Conservation (phyloP, 768 basidiomycete species). For the Mycena kentingensis region DNA sequence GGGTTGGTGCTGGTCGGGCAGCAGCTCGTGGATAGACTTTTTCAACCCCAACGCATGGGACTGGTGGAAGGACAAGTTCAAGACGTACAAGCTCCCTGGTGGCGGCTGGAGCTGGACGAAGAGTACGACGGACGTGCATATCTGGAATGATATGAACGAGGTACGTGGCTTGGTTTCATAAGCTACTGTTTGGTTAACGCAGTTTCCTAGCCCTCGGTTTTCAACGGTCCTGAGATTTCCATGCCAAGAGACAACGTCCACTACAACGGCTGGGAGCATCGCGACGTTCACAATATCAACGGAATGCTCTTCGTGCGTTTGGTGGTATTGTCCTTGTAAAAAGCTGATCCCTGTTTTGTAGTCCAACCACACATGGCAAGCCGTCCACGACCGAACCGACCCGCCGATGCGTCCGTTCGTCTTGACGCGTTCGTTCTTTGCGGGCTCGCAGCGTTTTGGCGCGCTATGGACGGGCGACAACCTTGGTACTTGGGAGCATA, state of each 20-base stretch:
- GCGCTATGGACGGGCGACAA: slow-evolving; percentile 99
- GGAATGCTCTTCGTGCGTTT: slow-evolving; percentile 84
- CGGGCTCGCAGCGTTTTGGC: slow-evolving; percentile 93
- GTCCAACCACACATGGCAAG: slow-evolving; percentile 85
- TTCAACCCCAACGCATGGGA: slow-evolving; percentile 90
- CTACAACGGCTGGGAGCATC: slow-evolving; percentile 95
- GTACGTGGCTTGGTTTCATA: slow-evolving; percentile 39
- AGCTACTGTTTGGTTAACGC: slow-evolving; percentile 13
- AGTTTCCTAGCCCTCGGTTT: slow-evolving; percentile 81
- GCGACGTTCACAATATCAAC: slow-evolving; percentile 96
- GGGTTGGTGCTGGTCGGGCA: slow-evolving; percentile 99
- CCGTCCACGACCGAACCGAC: slow-evolving; percentile 71
- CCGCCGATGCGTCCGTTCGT: slow-evolving; percentile 90
- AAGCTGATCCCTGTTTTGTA: slow-evolving; percentile 32
- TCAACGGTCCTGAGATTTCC: slow-evolving; percentile 95
- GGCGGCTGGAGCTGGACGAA: slow-evolving; percentile 75
- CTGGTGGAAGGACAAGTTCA: slow-evolving; percentile 90
- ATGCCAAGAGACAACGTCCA: slow-evolving; percentile 73
- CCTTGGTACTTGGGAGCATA: slow-evolving; percentile 96
- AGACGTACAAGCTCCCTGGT: slow-evolving; percentile 49
- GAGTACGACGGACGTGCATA: slow-evolving; percentile 81
- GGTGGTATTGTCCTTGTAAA: background rate
- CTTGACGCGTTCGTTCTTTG: slow-evolving; percentile 91
- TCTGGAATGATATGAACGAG: slow-evolving; percentile 99
- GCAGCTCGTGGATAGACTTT: slow-evolving; percentile 95